Conservation (phyloP, 345 rosid species). For the Syzygium aromaticum region DNA sequence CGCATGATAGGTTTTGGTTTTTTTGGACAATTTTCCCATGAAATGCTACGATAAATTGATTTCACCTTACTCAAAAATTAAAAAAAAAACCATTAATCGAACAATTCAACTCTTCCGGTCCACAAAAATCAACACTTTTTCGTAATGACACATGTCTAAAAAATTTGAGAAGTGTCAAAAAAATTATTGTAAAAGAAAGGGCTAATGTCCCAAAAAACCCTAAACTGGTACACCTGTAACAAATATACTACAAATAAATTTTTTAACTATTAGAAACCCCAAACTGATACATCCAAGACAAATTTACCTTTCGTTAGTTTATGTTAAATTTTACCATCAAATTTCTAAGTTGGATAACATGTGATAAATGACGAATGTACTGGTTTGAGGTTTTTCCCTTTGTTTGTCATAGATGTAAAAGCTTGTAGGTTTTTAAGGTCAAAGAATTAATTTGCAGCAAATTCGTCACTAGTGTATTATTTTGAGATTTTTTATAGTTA, state of each 20-base stretch:
- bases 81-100: not conserved
- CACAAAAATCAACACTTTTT: not conserved
- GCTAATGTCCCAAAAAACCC: not conserved
- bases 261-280: no score
- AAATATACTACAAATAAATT: not conserved
- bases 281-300: no score
- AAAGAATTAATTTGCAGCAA: no score
- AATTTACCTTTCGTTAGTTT: not conserved
- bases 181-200: accelerated
- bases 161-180: not conserved
- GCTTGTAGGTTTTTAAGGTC: not conserved
- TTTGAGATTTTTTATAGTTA: no score
- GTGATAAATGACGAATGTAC: no score
- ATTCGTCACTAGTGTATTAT: no score
- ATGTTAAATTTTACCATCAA: not conserved
- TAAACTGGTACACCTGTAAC: not conserved
- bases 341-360: not conserved
- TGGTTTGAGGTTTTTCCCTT: no score
- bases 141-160: accelerated
- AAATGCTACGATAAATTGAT: not conserved
- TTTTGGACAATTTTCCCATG: not conserved
- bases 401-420: not conserved
- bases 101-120: not conserved
- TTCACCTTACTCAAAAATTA: not conserved
- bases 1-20: no score